phyloP scores from a whole-genome alignment of 768 basidiomycete genomes.

The Tulasnella sp. region DNA sequence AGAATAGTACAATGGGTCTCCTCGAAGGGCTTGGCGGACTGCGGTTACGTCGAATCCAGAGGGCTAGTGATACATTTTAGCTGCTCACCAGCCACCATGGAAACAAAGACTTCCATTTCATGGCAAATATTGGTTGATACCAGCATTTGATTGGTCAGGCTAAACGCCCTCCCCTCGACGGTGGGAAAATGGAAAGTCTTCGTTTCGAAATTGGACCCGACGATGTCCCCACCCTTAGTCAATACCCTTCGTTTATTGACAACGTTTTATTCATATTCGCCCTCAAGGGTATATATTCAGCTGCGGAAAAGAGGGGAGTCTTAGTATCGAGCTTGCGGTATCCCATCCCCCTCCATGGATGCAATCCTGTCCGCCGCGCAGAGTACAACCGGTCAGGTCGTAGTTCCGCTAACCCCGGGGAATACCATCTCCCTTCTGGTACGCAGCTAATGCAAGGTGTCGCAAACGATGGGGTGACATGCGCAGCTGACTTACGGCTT shows the following conservation, averaged over 20 bases:
- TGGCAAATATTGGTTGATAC: neutral
- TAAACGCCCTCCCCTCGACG: neutral
- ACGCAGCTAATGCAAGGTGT: neutral
- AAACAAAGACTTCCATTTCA: neutral
- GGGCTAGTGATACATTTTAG: too few species aligned
- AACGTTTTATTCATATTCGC: neutral
- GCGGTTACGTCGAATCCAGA: too few species aligned
- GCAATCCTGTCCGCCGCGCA: neutral
- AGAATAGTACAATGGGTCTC: too few species aligned
- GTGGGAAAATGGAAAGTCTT: neutral
- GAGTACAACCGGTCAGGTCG: neutral
- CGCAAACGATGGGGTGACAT: neutral
- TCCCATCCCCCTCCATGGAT: neutral
- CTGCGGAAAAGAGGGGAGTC: neutral
- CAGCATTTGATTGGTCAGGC: neutral
- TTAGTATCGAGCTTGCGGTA: neutral
- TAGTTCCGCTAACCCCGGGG: neutral
- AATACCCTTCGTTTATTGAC: too few species aligned
- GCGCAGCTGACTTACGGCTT: neutral
- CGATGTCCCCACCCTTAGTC: too few species aligned
- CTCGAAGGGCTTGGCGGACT: too few species aligned
- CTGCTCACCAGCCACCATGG: too few species aligned
- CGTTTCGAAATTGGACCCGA: too few species aligned
- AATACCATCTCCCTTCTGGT: neutral
- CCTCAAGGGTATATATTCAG: neutral